Base-by-base conservation (phyloP, 2,329 filamentous ascomycete genomes). In the Mycocentrospora acerina region DNA sequence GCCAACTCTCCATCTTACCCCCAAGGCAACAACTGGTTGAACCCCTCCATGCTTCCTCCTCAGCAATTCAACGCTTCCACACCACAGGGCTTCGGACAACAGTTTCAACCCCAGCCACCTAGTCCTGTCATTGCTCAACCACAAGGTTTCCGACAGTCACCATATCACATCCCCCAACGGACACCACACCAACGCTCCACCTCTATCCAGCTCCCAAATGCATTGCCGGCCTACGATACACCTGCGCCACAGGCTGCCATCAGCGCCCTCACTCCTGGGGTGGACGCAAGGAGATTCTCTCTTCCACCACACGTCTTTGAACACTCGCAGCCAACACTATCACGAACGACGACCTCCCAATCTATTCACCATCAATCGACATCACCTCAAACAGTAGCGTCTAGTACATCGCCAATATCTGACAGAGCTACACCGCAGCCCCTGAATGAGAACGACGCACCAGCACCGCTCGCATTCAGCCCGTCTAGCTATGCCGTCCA, bases 91-190 rank as follows among this genome's bases (percentile, higher is more conserved):
- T 48, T 51, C 32, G 29, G 17, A 8, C 47, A 55, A 34, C 50
- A 54, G 35, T 11, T 42, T 11, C 46, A 53, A 34, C n/a, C 33
- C 7, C 29, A 37, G 19, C 28, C 48, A 7, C 45, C 48, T 18
- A 55, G 52, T 30, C 50, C 57, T 8, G 55, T 36, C 14, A 47
- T 50, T 14, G 50, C 53, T n/a, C 57, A 60, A 31, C 53, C 53
- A 32, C 59, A 59, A 33, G 59, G 44, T 35, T 71, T 69, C 46
- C 62, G 73, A 11, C 67, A 71, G 33, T 58, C 69, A 13, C 74
- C 73, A 2, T 78, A 68, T 66, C 32, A 71, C 64, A 40, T 78
- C 68, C 59, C 71, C 62, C 32, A 63, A 18, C 66, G 66, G 24
- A 59, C 52, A 26, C 34, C 53, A 15, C 72, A 72, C 38, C 66